A percentile compares a stretch with the other conserved stretches of the same genome.
phyloP scores from a whole-genome alignment of 148 eudicot species.

The Cornus suecica region DNA sequence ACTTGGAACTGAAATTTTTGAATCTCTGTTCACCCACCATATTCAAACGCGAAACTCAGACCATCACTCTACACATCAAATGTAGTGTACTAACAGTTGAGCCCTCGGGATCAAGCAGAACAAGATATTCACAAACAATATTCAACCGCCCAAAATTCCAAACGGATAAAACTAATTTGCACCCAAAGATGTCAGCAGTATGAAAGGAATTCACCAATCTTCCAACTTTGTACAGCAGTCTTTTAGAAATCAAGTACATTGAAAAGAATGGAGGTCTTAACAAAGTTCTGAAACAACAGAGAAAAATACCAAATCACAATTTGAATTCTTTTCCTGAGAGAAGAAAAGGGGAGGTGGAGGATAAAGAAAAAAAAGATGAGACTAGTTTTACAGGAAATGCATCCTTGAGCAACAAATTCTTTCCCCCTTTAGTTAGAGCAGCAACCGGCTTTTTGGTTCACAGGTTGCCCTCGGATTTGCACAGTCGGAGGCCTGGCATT shows the following conservation, averaged over 20 bases:
- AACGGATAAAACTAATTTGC: no score
- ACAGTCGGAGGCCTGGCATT: conserved; percentile 63
- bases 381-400: conserved; percentile 9
- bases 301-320: background rate
- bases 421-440: conserved; percentile 50
- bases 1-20: no score
- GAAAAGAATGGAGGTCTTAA: conserved; percentile 9
- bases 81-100: no score
- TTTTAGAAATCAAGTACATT: conserved; percentile 18
- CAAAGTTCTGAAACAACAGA: background rate
- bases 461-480: conserved; percentile 68
- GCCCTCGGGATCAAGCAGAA: no score
- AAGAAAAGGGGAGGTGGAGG: background rate
- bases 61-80: no score
- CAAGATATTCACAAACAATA: no score
- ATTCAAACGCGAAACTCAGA: no score
- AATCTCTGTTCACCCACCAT: no score
- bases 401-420: background rate
- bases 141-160: no score
- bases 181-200: background rate
- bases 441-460: conserved; percentile 64
- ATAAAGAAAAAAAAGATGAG: background rate
- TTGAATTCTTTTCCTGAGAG: background rate
- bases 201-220: conserved; percentile 4
- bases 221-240: conserved; percentile 18